phyloP scores from a whole-genome alignment of 139 green algal species.

The Choricystis sp. region DNA sequence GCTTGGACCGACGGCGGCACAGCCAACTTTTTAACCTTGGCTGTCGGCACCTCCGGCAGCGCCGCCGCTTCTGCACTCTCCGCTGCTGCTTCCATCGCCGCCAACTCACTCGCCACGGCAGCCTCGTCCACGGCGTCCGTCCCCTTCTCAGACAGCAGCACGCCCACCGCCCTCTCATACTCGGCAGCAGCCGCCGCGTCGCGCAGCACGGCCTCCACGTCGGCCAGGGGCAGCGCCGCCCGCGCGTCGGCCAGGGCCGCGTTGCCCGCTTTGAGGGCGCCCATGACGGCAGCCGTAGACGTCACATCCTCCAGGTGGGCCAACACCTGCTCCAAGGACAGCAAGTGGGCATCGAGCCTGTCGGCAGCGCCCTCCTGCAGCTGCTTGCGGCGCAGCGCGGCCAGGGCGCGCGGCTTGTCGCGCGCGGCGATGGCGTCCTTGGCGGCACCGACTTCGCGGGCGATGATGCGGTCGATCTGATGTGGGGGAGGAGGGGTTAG shows the following conservation, averaged over 20 bases:
- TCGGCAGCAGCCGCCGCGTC: constrained; percentile 61
- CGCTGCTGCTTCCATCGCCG: background rate
- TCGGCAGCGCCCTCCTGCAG: constrained; percentile 62
- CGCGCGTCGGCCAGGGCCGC: constrained; percentile 1
- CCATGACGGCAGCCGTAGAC: background rate
- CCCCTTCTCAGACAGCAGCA: constrained; percentile 11
- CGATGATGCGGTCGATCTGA: background rate
- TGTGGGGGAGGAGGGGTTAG: background rate
- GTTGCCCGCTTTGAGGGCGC: background rate
- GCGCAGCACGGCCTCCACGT: constrained; percentile 58
- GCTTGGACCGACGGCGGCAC: background rate
- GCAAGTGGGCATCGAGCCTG: constrained; percentile 42
- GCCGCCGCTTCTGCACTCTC: background rate
- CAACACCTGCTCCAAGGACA: constrained; percentile 42
- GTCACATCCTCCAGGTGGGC: constrained; percentile 45
- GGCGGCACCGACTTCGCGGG: background rate
- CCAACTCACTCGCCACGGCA: background rate
- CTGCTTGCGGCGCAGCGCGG: background rate
- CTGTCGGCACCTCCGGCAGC: background rate
- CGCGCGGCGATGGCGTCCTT: too few relatives aligned
- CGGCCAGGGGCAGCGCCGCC: constrained; percentile 47
- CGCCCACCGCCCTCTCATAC: constrained; percentile 32
- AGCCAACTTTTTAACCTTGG: background rate
- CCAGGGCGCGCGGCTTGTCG: background rate
- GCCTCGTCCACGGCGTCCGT: background rate